Evolutionary conservation across 2,329 filamentous ascomycete species (phyloP).

Genomic region (Phoma herbarum): DNA sequence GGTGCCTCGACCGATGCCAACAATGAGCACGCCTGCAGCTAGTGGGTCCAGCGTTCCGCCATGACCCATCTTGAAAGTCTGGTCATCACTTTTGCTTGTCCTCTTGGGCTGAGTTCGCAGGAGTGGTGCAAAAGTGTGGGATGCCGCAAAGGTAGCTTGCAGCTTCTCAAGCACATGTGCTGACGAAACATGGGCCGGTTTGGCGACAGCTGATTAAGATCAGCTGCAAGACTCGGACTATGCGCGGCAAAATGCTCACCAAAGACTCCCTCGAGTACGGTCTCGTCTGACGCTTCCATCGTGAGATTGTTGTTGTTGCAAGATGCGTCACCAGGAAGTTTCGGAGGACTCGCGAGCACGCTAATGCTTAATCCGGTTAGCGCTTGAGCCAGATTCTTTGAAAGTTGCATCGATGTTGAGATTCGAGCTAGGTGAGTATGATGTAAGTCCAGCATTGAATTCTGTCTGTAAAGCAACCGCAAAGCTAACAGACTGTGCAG

Average conservation of each 20-base stretch:
- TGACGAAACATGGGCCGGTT: constrained; percentile 36
- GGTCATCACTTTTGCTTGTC: constrained; percentile 31
- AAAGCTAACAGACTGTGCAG: neutral
- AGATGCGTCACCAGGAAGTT: constrained; percentile 9
- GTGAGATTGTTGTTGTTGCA: neutral
- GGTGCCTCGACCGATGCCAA: constrained; percentile 44
- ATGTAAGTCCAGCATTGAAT: neutral
- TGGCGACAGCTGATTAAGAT: constrained; percentile 30
- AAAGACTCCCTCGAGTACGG: constrained; percentile 36
- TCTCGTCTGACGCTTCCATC: neutral
- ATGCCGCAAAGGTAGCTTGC: constrained; percentile 32
- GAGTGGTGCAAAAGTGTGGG: constrained; percentile 30
- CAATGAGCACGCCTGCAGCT: constrained; percentile 42
- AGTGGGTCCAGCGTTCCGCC: constrained; percentile 45
- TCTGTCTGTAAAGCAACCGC: neutral
- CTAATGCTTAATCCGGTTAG: constrained; percentile 1
- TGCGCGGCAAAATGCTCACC: constrained; percentile 18
- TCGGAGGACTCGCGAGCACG: neutral
- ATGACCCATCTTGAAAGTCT: constrained; percentile 42
- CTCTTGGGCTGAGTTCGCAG: constrained; percentile 29
- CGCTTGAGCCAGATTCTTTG: neutral
- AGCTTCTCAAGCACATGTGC: constrained; percentile 37
- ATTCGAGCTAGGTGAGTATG: neutral
- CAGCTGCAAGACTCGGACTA: neutral
- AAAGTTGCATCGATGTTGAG: neutral